Evolutionary conservation across 805 yeast species (phyloP).

Genomic region (Jamesozyma hellenica): DNA sequence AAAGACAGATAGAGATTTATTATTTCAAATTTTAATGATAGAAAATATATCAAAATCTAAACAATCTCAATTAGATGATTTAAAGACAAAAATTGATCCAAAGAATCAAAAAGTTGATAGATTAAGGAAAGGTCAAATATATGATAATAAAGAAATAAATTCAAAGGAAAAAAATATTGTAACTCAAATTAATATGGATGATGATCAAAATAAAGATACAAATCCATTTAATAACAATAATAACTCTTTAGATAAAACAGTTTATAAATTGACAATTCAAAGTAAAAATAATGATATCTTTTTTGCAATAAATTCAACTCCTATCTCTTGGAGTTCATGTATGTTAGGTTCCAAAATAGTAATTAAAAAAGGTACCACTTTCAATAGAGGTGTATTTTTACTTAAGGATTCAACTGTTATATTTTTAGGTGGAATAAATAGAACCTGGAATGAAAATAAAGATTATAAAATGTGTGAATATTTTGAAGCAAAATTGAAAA

Average conservation of each 20-base stretch:
- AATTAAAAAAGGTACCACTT: conserved; percentile 37
- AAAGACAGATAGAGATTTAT: conserved; percentile 19
- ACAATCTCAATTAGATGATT: conserved; percentile 44
- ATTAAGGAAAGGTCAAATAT: conserved; percentile 20
- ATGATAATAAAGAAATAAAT: too few species aligned
- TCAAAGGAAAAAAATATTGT: conserved; percentile 28
- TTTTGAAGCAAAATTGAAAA: conserved; percentile 21
- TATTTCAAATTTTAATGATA: conserved; percentile 49
- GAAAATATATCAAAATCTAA: conserved; percentile 44
- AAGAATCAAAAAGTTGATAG: conserved; percentile 53
- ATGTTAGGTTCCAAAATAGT: conserved; percentile 51
- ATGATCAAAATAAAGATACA: conserved; percentile 16
- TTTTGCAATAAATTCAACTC: conserved; percentile 50
- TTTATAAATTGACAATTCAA: conserved; percentile 48
- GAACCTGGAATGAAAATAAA: conserved; percentile 31
- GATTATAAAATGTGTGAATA: conserved; percentile 25
- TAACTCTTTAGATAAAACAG: conserved; percentile 9
- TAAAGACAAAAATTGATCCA: conserved; percentile 44
- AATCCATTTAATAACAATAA: conserved; percentile 1
- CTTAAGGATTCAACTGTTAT: conserved; percentile 21
- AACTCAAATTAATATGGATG: conserved; percentile 42
- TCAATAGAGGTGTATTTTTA: conserved; percentile 39
- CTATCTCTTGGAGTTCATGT: conserved; percentile 39
- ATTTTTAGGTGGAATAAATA: conserved; percentile 33
- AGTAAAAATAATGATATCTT: conserved; percentile 41